Conservation (phyloP, 2,329 filamentous ascomycete species). For the Phialophora verrucosa region DNA sequence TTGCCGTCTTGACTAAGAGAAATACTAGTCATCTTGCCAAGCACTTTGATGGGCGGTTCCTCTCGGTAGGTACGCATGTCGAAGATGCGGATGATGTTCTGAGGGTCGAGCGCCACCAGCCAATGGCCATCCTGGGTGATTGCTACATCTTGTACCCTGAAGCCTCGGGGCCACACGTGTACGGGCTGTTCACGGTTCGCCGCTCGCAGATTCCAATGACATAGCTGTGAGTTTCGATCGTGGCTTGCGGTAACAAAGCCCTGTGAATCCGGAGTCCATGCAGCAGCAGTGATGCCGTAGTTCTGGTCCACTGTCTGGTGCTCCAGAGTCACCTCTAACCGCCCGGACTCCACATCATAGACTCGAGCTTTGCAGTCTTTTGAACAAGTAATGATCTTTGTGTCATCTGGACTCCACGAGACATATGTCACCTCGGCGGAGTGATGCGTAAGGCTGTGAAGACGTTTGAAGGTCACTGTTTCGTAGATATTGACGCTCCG, state of each 20-base stretch:
- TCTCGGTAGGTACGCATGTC: constrained; percentile 76
- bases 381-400: constrained; percentile 82
- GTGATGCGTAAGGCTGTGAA: constrained; percentile 70
- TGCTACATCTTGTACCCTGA: constrained; percentile 83
- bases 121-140: constrained; percentile 79
- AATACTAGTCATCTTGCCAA: constrained; percentile 75
- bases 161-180: constrained; percentile 58
- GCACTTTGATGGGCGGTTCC: constrained; percentile 73
- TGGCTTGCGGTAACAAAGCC: constrained; percentile 81
- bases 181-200: constrained; percentile 29
- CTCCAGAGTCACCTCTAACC: constrained; percentile 66
- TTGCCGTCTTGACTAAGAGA: constrained; percentile 81
- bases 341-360: constrained; percentile 75
- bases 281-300: constrained; percentile 78
- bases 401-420: constrained; percentile 90
- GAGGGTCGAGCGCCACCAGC: constrained; percentile 77
- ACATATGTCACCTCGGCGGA: constrained; percentile 75
- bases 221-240: constrained; percentile 69
- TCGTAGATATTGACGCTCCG: constrained; percentile 82
- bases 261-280: constrained; percentile 81
- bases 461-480: constrained; percentile 69
- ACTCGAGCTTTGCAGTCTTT: constrained; percentile 74
- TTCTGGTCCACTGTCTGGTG: constrained; percentile 67
- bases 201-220: constrained; percentile 67
- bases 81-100: constrained; percentile 77